Conservation (phyloP, 83 land plant genomes). For the Larix sibirica region DNA sequence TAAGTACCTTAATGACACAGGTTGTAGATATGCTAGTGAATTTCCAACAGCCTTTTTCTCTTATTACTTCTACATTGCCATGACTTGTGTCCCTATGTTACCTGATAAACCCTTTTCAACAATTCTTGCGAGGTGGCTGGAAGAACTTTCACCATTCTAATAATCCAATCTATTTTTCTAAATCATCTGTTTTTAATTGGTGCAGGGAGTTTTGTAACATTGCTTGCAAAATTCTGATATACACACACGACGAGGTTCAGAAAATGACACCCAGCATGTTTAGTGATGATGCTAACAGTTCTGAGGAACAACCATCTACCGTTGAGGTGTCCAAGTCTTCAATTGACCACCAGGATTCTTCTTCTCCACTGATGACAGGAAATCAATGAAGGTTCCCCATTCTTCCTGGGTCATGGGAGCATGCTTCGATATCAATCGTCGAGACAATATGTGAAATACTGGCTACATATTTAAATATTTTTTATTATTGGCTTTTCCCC, state of each 20-base stretch:
- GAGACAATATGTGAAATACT: too few species aligned
- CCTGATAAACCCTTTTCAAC: background rate
- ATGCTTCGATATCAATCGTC: too few species aligned
- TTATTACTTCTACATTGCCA: background rate
- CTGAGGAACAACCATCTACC: conserved; percentile 18
- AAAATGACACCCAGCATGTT: conserved; percentile 13
- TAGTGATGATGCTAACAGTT: conserved; percentile 19
- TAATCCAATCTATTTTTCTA: background rate
- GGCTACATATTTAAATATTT: too few species aligned
- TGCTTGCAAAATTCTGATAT: conserved; percentile 35
- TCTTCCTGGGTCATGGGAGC: too few species aligned
- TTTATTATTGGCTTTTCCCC: too few species aligned
- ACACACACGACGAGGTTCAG: conserved; percentile 27
- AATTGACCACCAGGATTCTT: conserved; percentile 14
- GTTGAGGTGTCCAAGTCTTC: conserved; percentile 26
- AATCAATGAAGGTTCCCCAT: background rate
- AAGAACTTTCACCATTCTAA: background rate
- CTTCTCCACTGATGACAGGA: conserved; percentile 15
- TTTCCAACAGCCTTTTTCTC: too few species aligned
- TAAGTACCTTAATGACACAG: conserved; percentile 14
- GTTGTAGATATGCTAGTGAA: background rate
- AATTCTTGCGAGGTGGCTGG: background rate
- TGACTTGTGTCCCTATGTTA: too few species aligned
- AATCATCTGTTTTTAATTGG: background rate
- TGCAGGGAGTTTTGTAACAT: conserved; percentile 45